Percentiles rank a stretch among this genome's conserved stretches.
Conservation (phyloP, 139 green algal genomes). For the Chlorella sorokiniana region DNA sequence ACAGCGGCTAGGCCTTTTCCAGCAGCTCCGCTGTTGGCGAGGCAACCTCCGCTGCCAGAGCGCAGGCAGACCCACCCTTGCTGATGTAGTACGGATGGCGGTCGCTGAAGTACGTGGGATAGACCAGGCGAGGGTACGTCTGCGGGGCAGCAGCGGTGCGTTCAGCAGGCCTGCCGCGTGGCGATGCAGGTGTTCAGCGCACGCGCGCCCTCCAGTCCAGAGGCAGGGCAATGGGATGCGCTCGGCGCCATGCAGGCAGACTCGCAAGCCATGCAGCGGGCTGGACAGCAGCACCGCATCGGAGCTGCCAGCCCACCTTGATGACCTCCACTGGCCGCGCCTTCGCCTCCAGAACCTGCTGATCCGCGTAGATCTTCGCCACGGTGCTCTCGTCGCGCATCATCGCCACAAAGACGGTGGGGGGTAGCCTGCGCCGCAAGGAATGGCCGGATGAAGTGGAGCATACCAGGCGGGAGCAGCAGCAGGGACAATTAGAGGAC, state of each 20-base stretch:
- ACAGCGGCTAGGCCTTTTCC: no score
- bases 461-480: not conserved
- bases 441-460: not conserved
- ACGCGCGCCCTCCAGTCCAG: no score
- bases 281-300: no score
- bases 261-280: no score
- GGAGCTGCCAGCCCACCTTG: not conserved
- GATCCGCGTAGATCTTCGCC: not conserved
- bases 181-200: no score
- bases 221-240: no score
- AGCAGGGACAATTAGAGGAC: no score
- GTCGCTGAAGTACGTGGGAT: constrained; percentile 20
- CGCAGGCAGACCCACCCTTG: not conserved
- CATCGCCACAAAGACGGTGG: not conserved
- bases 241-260: no score
- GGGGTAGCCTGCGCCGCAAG: not conserved
- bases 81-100: constrained; percentile 4
- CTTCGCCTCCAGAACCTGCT: not conserved
- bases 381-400: not conserved
- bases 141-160: not conserved
- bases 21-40: no score
- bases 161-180: no score
- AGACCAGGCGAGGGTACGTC: not conserved
- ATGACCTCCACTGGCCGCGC: not conserved
- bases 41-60: not conserved